These are phyloP conservation scores for Yamadazyma dendronema DNA, from an alignment of 1,139 yeast genomes.

Conservation along the genomic window DNA sequence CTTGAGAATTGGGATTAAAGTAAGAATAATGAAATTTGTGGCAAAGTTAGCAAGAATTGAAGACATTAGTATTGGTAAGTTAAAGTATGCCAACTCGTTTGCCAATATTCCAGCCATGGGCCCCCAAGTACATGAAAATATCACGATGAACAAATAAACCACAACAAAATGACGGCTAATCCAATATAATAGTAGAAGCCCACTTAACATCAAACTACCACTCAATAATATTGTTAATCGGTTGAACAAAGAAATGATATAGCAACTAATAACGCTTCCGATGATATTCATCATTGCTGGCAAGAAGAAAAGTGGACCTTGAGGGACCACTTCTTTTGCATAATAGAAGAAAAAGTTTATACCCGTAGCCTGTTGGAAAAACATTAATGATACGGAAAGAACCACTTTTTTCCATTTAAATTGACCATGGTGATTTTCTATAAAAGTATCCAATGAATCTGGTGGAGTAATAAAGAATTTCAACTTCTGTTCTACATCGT, in stretches of 20 bases:
- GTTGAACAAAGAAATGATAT: conserved; percentile 6
- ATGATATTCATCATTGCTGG: conserved; percentile 12
- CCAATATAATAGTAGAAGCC: conserved; percentile 7
- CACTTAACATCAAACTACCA: conserved; percentile 8
- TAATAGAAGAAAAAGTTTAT: conserved; percentile 35
- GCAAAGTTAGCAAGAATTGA: conserved; percentile 25
- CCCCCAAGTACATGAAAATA: conserved; percentile 35
- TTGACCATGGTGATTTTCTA: background rate
- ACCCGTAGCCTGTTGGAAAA: conserved; percentile 35
- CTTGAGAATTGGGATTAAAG: conserved; percentile 24
- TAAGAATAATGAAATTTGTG: conserved; percentile 25
- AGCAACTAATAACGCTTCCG: conserved; percentile 11
- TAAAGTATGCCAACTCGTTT: conserved; percentile 22
- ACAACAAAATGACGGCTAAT: conserved; percentile 12
- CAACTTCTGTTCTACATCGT: background rate
- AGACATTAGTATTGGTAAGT: conserved; percentile 20
- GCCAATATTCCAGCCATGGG: conserved; percentile 29
- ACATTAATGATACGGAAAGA: conserved; percentile 22
- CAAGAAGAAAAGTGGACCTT: conserved; percentile 5
- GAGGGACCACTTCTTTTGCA: conserved; percentile 22
- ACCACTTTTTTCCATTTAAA: conserved; percentile 2
- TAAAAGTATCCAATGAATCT: background rate
- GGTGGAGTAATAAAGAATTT: background rate
- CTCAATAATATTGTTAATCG: conserved; percentile 9
- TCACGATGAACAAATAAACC: conserved; percentile 17